A percentile compares a stretch with the other conserved stretches of the same genome.
Conservation (phyloP, 2,329 filamentous ascomycete species). For the Diaporthe sp. region DNA sequence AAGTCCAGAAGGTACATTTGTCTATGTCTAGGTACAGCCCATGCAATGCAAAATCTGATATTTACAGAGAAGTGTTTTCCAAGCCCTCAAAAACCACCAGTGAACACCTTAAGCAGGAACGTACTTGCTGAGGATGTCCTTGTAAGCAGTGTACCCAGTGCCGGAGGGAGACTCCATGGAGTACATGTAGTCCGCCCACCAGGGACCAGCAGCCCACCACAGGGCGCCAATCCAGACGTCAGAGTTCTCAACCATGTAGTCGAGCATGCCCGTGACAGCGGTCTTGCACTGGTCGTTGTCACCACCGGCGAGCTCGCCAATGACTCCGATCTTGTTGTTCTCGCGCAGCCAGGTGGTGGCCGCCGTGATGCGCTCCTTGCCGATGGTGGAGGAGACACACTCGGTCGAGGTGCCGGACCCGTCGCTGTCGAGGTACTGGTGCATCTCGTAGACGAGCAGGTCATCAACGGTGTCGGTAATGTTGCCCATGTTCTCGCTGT, state of each 20-base stretch:
- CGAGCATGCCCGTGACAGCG: conserved; percentile 66
- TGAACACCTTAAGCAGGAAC: conserved; percentile 8
- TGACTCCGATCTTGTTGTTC: conserved; percentile 67
- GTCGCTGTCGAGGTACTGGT: conserved; percentile 71
- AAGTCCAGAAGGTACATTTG: conserved; percentile 10
- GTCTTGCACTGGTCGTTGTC: conserved; percentile 64
- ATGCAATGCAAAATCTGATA: conserved; percentile 26
- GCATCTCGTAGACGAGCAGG: conserved; percentile 68
- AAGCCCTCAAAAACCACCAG: not conserved
- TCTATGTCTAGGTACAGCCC: conserved; percentile 22
- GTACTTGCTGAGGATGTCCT: conserved; percentile 40
- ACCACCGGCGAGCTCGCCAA: conserved; percentile 72
- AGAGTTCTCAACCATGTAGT: conserved; percentile 66
- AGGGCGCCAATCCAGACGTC: conserved; percentile 71
- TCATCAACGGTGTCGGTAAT: conserved; percentile 65
- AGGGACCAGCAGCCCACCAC: conserved; percentile 71
- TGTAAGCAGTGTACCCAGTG: conserved; percentile 53
- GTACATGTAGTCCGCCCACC: conserved; percentile 68
- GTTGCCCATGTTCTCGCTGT: conserved; percentile 55
- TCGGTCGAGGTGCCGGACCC: conserved; percentile 62
- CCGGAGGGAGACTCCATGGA: conserved; percentile 61
- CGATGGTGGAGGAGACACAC: conserved; percentile 65
- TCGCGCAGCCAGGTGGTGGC: conserved; percentile 69
- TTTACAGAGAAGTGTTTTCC: conserved; percentile 34
- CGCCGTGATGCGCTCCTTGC: conserved; percentile 61